phyloP scores from a whole-genome alignment of 2,329 filamentous ascomycete genomes.

The Sphaerulina populicola region DNA sequence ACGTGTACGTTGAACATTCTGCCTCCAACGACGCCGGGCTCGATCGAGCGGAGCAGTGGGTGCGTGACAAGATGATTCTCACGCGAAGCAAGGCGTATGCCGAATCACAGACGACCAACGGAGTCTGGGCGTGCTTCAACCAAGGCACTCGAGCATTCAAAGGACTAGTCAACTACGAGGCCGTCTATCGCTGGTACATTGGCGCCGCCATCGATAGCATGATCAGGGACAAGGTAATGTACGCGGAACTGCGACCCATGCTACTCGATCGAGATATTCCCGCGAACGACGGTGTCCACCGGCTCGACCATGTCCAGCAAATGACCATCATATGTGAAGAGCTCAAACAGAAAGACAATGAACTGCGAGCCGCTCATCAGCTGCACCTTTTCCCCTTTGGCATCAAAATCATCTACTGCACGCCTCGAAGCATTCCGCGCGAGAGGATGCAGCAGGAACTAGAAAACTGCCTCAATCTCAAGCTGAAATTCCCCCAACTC shows the following conservation, averaged over 20 bases:
- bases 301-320: conserved; percentile 51
- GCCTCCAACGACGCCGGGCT: conserved; percentile 5
- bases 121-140: conserved; percentile 56
- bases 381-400: conserved; percentile 49
- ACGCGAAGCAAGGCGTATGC: conserved; percentile 20
- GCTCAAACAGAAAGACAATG: conserved; percentile 42
- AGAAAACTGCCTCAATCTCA: conserved; percentile 51
- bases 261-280: conserved; percentile 59
- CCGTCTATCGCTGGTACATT: conserved; percentile 55
- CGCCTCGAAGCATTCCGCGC: conserved; percentile 52
- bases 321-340: conserved; percentile 54
- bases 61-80: conserved; percentile 27
- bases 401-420: conserved; percentile 64
- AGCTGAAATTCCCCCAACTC: conserved; percentile 54
- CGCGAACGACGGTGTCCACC: conserved; percentile 46
- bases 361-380: conserved; percentile 34
- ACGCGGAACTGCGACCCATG: conserved; percentile 63
- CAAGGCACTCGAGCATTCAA: conserved; percentile 64
- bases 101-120: conserved; percentile 29
- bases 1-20: conserved; percentile 8
- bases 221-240: conserved; percentile 58
- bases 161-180: conserved; percentile 59
- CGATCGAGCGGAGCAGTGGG: conserved; percentile 26
- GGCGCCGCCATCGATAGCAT: conserved; percentile 53
- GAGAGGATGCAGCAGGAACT: conserved; percentile 46